A percentile compares a stretch with the other conserved stretches of the same genome.
These are phyloP conservation scores for Herpotrichia juniperi DNA, from an alignment of 2,329 filamentous ascomycete species.

Conservation along the genomic window DNA sequence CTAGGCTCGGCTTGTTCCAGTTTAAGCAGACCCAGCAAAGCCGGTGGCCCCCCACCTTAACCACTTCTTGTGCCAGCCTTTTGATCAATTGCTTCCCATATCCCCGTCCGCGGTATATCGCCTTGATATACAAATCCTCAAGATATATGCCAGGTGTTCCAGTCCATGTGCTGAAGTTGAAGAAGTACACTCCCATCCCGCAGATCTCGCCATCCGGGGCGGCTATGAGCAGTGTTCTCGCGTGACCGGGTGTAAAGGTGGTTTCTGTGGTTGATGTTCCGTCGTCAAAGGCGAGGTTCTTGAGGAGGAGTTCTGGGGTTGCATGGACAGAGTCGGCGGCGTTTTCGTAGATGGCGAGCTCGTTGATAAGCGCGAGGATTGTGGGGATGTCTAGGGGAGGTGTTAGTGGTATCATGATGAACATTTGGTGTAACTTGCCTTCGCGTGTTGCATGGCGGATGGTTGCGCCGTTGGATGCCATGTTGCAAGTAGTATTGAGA, in stretches of 20 bases:
- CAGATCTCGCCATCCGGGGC: conserved; percentile 56
- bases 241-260: conserved; percentile 64
- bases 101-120: conserved; percentile 72
- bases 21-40: conserved; percentile 91
- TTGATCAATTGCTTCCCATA: conserved; percentile 80
- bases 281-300: conserved; percentile 78
- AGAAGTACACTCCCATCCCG: conserved; percentile 90
- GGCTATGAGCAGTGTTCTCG: conserved; percentile 74
- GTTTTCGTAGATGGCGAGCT: conserved; percentile 87
- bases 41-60: conserved; percentile 73
- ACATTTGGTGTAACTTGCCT: conserved; percentile 49
- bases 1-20: conserved; percentile 90
- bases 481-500: background rate
- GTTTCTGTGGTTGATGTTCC: conserved; percentile 13
- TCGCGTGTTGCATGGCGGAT: conserved; percentile 66
- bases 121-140: conserved; percentile 87
- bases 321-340: conserved; percentile 76
- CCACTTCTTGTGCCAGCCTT: conserved; percentile 78
- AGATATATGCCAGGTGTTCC: conserved; percentile 88
- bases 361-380: conserved; percentile 83
- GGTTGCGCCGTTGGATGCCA: conserved; percentile 25
- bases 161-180: conserved; percentile 95
- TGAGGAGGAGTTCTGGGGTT: conserved; percentile 72
- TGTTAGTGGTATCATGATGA: background rate
- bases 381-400: conserved; percentile 69